Percentiles rank a stretch among this genome's conserved stretches.
These are phyloP conservation scores for Hypoxylon intermedium DNA, from an alignment of 495 filamentous ascomycete genomes.

Conservation along the genomic window DNA sequence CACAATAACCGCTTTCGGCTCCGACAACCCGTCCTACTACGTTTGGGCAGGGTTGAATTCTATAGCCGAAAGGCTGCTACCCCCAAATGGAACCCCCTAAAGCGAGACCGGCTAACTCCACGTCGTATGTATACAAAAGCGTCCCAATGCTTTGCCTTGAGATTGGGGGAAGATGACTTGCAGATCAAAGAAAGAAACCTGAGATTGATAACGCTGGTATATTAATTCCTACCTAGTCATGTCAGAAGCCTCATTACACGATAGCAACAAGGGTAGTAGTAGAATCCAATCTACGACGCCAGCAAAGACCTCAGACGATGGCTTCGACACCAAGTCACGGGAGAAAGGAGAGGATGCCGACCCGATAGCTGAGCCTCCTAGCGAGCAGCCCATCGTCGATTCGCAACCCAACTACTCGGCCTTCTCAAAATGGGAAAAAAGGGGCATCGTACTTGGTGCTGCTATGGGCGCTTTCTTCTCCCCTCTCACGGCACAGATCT, in stretches of 20 bases:
- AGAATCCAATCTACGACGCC: conserved; percentile 2
- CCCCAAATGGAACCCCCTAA: conserved; percentile 7
- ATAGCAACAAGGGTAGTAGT: background rate
- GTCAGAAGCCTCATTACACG: conserved; percentile 27
- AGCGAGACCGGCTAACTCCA: conserved; percentile 30
- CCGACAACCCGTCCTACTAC: conserved; percentile 1
- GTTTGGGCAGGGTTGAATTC: background rate
- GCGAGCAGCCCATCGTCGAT: conserved; percentile 23
- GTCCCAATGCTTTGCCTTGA: background rate
- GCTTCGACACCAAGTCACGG: background rate
- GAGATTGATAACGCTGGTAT: background rate
- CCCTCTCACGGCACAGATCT: conserved; percentile 71
- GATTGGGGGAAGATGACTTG: background rate
- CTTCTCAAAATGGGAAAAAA: conserved; percentile 64
- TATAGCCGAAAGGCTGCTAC: background rate
- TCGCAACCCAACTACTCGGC: conserved; percentile 52
- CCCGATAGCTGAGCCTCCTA: conserved; percentile 25
- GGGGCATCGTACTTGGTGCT: conserved; percentile 66
- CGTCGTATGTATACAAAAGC: background rate
- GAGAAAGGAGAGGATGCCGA: conserved; percentile 7
- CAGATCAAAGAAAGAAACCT: background rate
- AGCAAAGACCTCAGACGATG: conserved; percentile 26
- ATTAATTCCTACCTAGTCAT: conserved; percentile 9
- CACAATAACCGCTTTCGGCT: conserved; percentile 30
- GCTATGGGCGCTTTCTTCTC: conserved; percentile 71